A percentile compares a stretch with the other conserved stretches of the same genome.
These are phyloP conservation scores for Orbilia ellipsospora DNA, from an alignment of 2,329 filamentous ascomycete species.

Conservation along the genomic window DNA sequence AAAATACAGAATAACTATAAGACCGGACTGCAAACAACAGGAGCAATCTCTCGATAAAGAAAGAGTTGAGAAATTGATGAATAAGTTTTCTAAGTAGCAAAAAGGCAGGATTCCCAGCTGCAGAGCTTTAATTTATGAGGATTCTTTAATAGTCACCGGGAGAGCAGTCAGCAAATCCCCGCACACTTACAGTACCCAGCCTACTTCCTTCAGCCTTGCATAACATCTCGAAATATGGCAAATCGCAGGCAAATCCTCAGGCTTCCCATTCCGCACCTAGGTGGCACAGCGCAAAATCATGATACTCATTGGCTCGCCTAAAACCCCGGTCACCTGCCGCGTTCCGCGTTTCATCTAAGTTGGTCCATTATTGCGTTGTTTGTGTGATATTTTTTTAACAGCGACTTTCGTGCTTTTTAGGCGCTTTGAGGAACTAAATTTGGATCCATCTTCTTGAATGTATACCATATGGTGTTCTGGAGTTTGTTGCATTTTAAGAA, in stretches of 20 bases:
- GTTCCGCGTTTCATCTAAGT: conserved; percentile 1
- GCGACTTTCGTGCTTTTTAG: too few relatives aligned
- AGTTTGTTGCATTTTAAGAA: too few relatives aligned
- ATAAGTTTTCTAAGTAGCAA: background rate
- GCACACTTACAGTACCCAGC: too few relatives aligned
- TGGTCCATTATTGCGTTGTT: conserved; percentile 20
- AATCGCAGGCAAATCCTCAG: conserved; percentile 22
- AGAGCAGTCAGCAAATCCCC: too few relatives aligned
- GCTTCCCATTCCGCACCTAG: background rate
- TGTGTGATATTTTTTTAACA: conserved; percentile 48
- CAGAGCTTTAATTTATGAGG: conserved; percentile 23
- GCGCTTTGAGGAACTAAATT: too few relatives aligned
- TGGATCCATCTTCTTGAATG: too few relatives aligned
- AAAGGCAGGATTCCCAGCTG: too few relatives aligned
- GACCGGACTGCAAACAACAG: conserved; percentile 3
- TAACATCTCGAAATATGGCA: conserved; percentile 1
- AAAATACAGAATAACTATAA: conserved; percentile 14
- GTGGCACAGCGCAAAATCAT: conserved; percentile 29
- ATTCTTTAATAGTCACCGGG: too few relatives aligned
- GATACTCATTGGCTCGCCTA: conserved; percentile 47
- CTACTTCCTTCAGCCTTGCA: conserved; percentile 36
- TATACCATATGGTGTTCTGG: too few relatives aligned
- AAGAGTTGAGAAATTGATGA: background rate
- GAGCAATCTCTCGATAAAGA: background rate
- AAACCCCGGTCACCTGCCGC: background rate